Evolutionary conservation across 495 filamentous ascomycete species (phyloP).

Genomic region (Podospora appendiculata): DNA sequence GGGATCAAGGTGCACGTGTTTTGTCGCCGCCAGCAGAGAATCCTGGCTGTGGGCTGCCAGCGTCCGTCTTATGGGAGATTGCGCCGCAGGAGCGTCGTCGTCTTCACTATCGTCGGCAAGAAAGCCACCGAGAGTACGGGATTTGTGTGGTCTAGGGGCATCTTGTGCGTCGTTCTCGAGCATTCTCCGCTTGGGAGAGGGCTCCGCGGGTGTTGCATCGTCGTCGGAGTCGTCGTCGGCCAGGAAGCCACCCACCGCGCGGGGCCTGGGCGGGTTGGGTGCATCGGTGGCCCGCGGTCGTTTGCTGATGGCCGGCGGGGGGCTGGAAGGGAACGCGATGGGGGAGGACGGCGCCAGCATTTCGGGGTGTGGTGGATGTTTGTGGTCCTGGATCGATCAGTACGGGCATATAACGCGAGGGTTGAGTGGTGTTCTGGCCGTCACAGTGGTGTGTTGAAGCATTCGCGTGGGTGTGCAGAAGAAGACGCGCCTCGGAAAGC

Average conservation of each 20-base stretch:
- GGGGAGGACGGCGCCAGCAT: conserved; percentile 52
- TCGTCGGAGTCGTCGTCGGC: conserved; percentile 40
- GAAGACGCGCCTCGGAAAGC: too few species aligned
- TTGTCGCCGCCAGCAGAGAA: background rate
- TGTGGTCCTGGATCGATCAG: background rate
- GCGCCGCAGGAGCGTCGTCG: background rate
- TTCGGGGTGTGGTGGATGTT: background rate
- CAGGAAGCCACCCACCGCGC: conserved; percentile 33
- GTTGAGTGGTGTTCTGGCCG: too few species aligned
- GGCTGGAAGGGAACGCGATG: conserved; percentile 47
- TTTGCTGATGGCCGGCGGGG: conserved; percentile 42
- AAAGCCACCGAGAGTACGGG: background rate
- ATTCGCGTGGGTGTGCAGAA: too few species aligned
- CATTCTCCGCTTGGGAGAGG: conserved; percentile 33
- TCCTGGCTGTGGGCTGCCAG: conserved; percentile 13
- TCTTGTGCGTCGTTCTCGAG: conserved; percentile 8
- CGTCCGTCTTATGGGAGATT: conserved; percentile 3
- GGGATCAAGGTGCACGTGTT: background rate
- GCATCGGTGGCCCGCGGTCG: conserved; percentile 13
- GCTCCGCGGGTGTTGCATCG: conserved; percentile 17
- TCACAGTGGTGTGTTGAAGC: too few species aligned
- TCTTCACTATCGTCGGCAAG: background rate
- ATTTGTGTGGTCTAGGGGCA: background rate
- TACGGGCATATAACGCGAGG: background rate
- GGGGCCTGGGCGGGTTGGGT: conserved; percentile 15